Conservation (phyloP, 1,139 yeast genomes). For the Candida pseudocylindracea region DNA sequence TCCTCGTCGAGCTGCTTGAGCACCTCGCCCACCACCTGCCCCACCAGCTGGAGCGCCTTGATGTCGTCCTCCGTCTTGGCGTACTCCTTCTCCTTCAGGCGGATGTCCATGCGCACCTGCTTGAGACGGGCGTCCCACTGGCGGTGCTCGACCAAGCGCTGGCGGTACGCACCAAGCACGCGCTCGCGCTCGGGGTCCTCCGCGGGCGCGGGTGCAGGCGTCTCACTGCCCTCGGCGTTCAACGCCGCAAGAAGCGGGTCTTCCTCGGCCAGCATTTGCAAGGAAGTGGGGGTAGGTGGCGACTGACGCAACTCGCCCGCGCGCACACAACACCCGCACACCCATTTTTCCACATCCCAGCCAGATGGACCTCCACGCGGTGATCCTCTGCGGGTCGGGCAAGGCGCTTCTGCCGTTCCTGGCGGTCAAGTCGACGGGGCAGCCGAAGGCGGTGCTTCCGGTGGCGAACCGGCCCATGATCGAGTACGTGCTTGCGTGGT, state of each 20-base stretch:
- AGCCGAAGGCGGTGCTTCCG: conserved; percentile 72
- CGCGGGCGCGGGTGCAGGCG: conserved; percentile 6
- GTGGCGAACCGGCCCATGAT: conserved; percentile 84
- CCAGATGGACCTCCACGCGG: conserved; percentile 77
- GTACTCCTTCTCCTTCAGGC: conserved; percentile 65
- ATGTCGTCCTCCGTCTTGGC: conserved; percentile 94
- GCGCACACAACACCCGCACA: too few relatives aligned
- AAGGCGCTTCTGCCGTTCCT: conserved; percentile 52
- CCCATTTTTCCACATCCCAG: too few relatives aligned
- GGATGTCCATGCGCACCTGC: conserved; percentile 62
- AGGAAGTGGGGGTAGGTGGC: too few relatives aligned
- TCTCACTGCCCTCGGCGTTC: conserved; percentile 14
- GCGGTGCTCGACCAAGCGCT: conserved; percentile 77
- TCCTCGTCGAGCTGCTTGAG: conserved; percentile 91
- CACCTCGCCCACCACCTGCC: conserved; percentile 95
- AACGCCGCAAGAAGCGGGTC: conserved; percentile 61
- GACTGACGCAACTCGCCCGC: too few relatives aligned
- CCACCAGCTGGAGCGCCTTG: conserved; percentile 91
- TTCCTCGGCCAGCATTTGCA: conserved; percentile 13
- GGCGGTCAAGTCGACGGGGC: conserved; percentile 29
- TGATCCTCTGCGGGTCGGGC: conserved; percentile 78
- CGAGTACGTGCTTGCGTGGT: conserved; percentile 79
- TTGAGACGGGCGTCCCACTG: conserved; percentile 88
- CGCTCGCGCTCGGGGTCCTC: conserved; percentile 58
- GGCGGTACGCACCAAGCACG: conserved; percentile 63